Percentiles rank a stretch among this genome's conserved stretches.
These are phyloP conservation scores for Triglochin maritima DNA, from an alignment of 106 monocot genomes.

Conservation along the genomic window DNA sequence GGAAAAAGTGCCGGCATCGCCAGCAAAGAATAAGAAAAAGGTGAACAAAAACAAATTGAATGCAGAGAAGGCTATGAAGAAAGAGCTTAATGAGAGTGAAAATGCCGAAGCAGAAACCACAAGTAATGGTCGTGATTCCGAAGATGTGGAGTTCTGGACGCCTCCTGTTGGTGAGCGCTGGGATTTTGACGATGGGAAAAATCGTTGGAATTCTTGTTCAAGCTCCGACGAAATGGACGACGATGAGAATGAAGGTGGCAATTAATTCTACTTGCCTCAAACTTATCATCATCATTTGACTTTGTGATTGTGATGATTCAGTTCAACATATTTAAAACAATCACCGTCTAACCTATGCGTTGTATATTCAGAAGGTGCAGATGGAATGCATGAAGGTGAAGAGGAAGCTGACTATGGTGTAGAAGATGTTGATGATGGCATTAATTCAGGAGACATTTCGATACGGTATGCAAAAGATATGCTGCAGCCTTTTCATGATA, in stretches of 20 bases:
- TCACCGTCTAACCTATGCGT: background rate
- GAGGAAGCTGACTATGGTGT: background rate
- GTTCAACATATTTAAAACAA: background rate
- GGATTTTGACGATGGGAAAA: slow-evolving; percentile 85
- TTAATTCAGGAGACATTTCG: slow-evolving; percentile 7
- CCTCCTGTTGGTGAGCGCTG: slow-evolving; percentile 79
- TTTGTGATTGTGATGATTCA: background rate
- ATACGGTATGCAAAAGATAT: background rate
- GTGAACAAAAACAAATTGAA: background rate
- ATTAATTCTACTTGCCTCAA: background rate
- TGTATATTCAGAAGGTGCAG: background rate
- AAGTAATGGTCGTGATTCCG: slow-evolving; percentile 17
- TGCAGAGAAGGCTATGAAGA: slow-evolving; percentile 21
- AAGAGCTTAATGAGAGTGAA: slow-evolving; percentile 2
- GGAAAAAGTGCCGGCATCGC: slow-evolving; percentile 15
- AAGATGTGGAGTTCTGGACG: slow-evolving; percentile 74
- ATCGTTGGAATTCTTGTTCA: slow-evolving; percentile 48
- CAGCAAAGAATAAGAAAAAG: slow-evolving; percentile 18
- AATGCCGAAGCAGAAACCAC: slow-evolving; percentile 5
- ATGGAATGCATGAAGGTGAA: too few species aligned
- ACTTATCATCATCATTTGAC: background rate
- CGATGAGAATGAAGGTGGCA: slow-evolving; percentile 32
- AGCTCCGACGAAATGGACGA: slow-evolving; percentile 23
- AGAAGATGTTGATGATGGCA: background rate
- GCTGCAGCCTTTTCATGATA: background rate